A percentile compares a stretch with the other conserved stretches of the same genome.
Evolutionary conservation across 805 yeast species (phyloP).

Genomic region (Ogataea parapolymorpha): DNA sequence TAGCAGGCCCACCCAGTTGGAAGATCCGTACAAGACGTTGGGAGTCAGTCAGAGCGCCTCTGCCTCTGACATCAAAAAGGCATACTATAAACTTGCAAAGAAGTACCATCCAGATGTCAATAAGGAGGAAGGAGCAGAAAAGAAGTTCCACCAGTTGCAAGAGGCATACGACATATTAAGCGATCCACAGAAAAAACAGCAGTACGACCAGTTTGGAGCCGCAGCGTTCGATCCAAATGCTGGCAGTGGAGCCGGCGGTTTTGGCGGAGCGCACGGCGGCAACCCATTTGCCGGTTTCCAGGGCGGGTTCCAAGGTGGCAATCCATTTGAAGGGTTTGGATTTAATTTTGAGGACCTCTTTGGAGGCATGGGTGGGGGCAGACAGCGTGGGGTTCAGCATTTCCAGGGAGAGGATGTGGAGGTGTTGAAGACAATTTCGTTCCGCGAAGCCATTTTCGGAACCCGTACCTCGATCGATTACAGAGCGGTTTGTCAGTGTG

Average conservation of each 20-base stretch:
- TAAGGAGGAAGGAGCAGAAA: conserved; percentile 84
- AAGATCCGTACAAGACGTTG: conserved; percentile 80
- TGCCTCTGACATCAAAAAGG: conserved; percentile 85
- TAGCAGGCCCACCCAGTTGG: conserved; percentile 29
- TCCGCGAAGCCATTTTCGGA: conserved; percentile 89
- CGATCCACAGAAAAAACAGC: conserved; percentile 79
- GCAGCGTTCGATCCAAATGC: conserved; percentile 72
- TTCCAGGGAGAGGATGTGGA: conserved; percentile 89
- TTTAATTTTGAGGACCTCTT: conserved; percentile 59
- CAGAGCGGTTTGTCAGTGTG: conserved; percentile 72
- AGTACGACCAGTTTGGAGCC: conserved; percentile 90
- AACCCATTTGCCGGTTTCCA: conserved; percentile 31
- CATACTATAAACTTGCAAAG: conserved; percentile 90
- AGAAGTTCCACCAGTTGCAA: conserved; percentile 87
- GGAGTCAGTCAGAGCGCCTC: conserved; percentile 75
- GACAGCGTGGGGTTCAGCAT: conserved; percentile 56
- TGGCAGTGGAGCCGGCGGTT: conserved; percentile 38
- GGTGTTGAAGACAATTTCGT: conserved; percentile 65
- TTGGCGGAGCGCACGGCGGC: conserved; percentile 48
- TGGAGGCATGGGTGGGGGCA: conserved; percentile 43
- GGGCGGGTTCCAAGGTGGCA: conserved; percentile 18
- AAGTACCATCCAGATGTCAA: conserved; percentile 96
- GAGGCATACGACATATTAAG: conserved; percentile 91
- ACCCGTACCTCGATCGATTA: conserved; percentile 62
- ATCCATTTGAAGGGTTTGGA: conserved; percentile 31